These are phyloP conservation scores for Chytridiales sp. DNA, from an alignment of 371 early-diverging fungal genomes.

Conservation along the genomic window DNA sequence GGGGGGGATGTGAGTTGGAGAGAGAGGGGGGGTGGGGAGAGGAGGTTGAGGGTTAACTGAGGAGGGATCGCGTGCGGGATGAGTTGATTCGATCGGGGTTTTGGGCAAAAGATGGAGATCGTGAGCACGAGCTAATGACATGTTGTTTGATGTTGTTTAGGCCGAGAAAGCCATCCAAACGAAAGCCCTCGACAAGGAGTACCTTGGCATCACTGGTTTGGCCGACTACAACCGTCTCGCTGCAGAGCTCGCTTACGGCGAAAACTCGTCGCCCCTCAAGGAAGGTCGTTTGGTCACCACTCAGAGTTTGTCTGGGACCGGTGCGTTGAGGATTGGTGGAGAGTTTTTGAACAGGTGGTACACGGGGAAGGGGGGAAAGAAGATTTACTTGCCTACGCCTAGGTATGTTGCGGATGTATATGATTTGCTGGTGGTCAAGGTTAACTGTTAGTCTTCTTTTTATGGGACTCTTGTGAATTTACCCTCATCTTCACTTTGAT, in stretches of 20 bases:
- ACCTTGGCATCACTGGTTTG: constrained; percentile 92
- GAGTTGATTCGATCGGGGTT: too few species aligned
- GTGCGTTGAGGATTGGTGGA: constrained; percentile 94
- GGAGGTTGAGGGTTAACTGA: too few species aligned
- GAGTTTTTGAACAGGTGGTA: constrained; percentile 84
- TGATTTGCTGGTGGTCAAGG: too few species aligned
- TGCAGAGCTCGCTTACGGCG: constrained; percentile 86
- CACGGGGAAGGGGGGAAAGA: constrained; percentile 76
- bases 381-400: constrained; percentile 90
- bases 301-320: constrained; percentile 96
- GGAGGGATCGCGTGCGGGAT: too few species aligned
- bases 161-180: constrained; percentile 78
- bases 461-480: constrained; percentile 1
- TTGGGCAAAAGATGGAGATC: too few species aligned
- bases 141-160: too few species aligned
- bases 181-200: constrained; percentile 87
- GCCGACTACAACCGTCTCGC: constrained; percentile 81
- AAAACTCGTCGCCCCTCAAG: constrained; percentile 65
- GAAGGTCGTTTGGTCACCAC: constrained; percentile 81
- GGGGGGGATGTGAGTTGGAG: not conserved
- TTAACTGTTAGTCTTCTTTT: constrained; percentile 2
- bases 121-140: too few species aligned
- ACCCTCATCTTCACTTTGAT: constrained; percentile 1
- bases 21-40: too few species aligned
- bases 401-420: constrained; percentile 48